Conservation (phyloP, 2,329 filamentous ascomycete species). For the Neonectria coccinea region DNA sequence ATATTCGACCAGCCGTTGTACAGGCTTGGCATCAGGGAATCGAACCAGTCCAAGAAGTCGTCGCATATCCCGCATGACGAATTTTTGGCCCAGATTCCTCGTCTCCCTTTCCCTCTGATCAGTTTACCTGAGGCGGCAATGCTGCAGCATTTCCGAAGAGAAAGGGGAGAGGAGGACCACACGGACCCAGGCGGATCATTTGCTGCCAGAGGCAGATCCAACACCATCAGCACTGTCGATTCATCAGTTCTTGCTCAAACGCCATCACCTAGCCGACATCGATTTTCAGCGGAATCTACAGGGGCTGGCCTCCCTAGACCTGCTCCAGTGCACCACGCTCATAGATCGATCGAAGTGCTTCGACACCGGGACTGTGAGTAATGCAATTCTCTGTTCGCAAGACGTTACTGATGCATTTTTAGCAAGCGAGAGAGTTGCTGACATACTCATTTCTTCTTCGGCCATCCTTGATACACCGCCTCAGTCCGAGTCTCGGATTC, state of each 20-base stretch:
- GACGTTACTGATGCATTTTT: constrained; percentile 19
- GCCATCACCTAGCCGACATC: constrained; percentile 39
- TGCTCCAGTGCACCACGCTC: constrained; percentile 30
- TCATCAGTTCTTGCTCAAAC: constrained; percentile 44
- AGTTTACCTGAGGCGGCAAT: constrained; percentile 53
- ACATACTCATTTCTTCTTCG: constrained; percentile 43
- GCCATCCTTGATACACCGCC: constrained; percentile 41
- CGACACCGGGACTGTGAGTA: constrained; percentile 38
- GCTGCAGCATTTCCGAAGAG: constrained; percentile 48
- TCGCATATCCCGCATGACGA: constrained; percentile 40
- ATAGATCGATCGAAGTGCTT: constrained; percentile 22
- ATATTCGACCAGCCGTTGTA: constrained; percentile 44
- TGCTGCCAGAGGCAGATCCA: constrained; percentile 45
- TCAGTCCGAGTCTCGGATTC: constrained; percentile 19
- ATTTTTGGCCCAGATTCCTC: constrained; percentile 41
- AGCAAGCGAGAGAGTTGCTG: constrained; percentile 41
- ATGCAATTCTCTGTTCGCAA: not conserved
- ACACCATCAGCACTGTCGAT: constrained; percentile 48
- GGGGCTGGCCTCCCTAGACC: constrained; percentile 27
- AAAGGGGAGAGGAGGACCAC: constrained; percentile 54
- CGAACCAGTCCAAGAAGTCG: constrained; percentile 19
- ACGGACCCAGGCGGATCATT: constrained; percentile 48
- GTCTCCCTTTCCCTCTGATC: constrained; percentile 52
- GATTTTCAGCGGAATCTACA: constrained; percentile 20
- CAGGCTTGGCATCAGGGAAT: constrained; percentile 29